phyloP scores from a whole-genome alignment of 106 monocot genomes.

The Iris macrosiphon region DNA sequence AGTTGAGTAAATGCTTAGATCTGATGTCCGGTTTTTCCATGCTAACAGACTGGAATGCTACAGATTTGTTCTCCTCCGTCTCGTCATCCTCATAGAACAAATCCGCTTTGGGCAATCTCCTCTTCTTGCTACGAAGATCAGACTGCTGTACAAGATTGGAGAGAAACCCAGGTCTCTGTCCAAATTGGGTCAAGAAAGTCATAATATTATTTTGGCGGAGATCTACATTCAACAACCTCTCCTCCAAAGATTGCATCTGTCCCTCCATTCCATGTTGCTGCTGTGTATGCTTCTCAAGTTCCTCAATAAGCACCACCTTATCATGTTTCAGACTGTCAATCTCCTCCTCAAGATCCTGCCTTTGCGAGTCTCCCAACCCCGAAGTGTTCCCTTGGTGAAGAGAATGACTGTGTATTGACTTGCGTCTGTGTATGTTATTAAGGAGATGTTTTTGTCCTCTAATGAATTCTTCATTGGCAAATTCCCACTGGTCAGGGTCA shows the following conservation, averaged over 20 bases:
- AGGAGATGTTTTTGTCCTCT: constrained; percentile 48
- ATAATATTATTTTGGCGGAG: constrained; percentile 31
- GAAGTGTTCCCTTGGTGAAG: constrained; percentile 20
- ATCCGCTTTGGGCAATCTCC: constrained; percentile 38
- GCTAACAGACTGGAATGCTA: constrained; percentile 5
- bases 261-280: constrained; percentile 30
- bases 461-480: constrained; percentile 63
- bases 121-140: constrained; percentile 56
- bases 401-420: constrained; percentile 68
- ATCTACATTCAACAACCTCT: constrained; percentile 30
- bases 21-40: constrained; percentile 11
- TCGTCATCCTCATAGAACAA: constrained; percentile 17
- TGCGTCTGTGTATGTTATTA: constrained; percentile 60
- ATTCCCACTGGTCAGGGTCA: constrained; percentile 78
- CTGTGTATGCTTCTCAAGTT: constrained; percentile 39
- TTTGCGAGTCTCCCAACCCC: constrained; percentile 36
- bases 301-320: constrained; percentile 33
- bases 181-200: constrained; percentile 21
- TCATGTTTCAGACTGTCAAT: constrained; percentile 51
- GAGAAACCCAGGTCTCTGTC: constrained; percentile 43
- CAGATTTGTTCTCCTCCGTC: constrained; percentile 16
- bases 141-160: constrained; percentile 23
- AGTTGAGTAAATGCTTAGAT: constrained; percentile 15
- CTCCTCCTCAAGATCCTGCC: constrained; percentile 48
- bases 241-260: constrained; percentile 49